phyloP scores from a whole-genome alignment of 1,139 yeast species.

The Kodamaea anthophila region DNA sequence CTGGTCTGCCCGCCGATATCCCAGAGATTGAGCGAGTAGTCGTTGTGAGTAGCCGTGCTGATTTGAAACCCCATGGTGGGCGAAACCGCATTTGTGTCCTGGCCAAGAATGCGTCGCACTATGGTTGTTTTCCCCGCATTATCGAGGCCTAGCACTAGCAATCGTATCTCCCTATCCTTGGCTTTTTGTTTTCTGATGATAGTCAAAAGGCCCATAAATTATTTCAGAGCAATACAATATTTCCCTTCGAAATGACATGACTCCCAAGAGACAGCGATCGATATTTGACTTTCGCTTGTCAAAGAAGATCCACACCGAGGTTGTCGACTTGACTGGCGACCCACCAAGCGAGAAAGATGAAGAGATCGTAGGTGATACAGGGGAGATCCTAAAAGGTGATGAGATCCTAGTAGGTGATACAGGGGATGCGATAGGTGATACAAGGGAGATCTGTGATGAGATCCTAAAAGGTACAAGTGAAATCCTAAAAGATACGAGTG shows the following conservation, averaged over 20 bases:
- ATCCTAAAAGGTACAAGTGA: no score
- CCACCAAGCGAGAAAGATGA: no score
- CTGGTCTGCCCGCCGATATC: conserved; percentile 87
- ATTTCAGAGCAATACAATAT: neutral
- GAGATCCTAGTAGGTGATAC: no score
- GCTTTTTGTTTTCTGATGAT: conserved; percentile 77
- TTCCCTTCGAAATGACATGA: conserved; percentile 4
- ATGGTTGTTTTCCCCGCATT: conserved; percentile 86
- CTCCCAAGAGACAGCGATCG: conserved; percentile 12
- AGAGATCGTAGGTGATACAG: no score
- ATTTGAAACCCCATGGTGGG: conserved; percentile 54
- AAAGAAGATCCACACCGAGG: conserved; percentile 6
- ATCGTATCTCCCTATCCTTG: conserved; percentile 71
- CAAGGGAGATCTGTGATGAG: no score
- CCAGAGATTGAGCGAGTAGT: conserved; percentile 50
- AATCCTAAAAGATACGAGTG: no score
- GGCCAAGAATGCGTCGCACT: conserved; percentile 56
- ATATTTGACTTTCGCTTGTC: conserved; percentile 12
- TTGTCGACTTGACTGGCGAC: conserved; percentile 10
- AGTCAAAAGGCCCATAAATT: conserved; percentile 71
- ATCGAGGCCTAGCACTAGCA: conserved; percentile 77
- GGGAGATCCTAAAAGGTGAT: no score
- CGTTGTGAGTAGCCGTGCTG: conserved; percentile 31
- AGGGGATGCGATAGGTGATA: no score
- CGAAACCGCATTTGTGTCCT: conserved; percentile 30